Conservation (phyloP, 208 protist genomes). For the Leishmania mexicana region DNA sequence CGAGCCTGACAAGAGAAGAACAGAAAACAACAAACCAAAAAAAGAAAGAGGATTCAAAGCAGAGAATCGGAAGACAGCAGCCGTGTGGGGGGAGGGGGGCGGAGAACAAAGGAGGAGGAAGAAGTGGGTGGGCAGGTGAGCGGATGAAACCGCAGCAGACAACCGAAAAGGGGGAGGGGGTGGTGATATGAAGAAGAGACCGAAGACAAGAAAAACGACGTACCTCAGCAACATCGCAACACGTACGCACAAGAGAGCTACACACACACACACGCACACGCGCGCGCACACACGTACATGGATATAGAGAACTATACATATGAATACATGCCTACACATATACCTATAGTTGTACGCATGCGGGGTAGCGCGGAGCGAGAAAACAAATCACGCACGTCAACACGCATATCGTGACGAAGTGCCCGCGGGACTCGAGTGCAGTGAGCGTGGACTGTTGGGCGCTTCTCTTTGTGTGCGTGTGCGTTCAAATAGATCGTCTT, state of each 20-base stretch:
- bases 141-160: conserved; percentile 2
- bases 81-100: not conserved
- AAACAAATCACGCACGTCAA: not conserved
- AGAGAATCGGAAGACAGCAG: not conserved
- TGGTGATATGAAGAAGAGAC: not conserved
- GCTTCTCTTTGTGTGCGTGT: not conserved
- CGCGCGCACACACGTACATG: not conserved
- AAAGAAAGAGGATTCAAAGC: not conserved
- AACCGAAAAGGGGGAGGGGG: not conserved
- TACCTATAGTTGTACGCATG: not conserved
- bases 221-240: not conserved
- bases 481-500: not conserved
- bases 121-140: not conserved
- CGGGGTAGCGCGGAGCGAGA: not conserved
- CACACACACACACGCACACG: conserved; percentile 1
- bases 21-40: not conserved
- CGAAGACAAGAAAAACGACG: not conserved
- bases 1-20: not conserved
- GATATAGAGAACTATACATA: not conserved
- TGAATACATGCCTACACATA: not conserved
- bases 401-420: not conserved
- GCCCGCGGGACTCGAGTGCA: not conserved
- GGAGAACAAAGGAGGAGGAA: conserved; percentile 5
- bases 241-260: not conserved
- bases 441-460: not conserved